Percentiles rank a stretch among this genome's conserved stretches.
These are phyloP conservation scores for Zygosaccharomyces bisporus DNA, from an alignment of 805 yeast genomes.

Conservation along the genomic window DNA sequence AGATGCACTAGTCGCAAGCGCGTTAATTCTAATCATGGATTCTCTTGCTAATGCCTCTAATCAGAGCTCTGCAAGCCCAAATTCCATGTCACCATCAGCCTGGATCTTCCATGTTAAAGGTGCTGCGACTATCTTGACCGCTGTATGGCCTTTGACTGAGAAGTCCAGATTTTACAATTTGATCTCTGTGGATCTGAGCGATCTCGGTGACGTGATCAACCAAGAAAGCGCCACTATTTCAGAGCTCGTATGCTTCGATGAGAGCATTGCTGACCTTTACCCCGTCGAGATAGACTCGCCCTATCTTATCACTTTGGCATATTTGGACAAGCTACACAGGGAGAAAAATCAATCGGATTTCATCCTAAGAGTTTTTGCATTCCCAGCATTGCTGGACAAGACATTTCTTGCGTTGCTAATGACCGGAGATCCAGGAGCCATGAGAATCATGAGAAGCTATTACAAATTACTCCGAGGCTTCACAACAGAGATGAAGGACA, in stretches of 20 bases:
- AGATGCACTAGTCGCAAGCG: slow-evolving; percentile 91
- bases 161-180: slow-evolving; percentile 62
- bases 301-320: slow-evolving; percentile 80
- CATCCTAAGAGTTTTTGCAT: slow-evolving; percentile 81
- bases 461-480: slow-evolving; percentile 76
- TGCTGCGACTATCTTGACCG: slow-evolving; percentile 90
- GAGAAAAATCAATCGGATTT: slow-evolving; percentile 84
- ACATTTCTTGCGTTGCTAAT: slow-evolving; percentile 70
- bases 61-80: slow-evolving; percentile 31
- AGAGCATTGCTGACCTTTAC: slow-evolving; percentile 75
- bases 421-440: slow-evolving; percentile 82
- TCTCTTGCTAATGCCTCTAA: slow-evolving; percentile 87
- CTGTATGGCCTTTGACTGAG: slow-evolving; percentile 88
- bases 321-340: slow-evolving; percentile 74
- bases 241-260: slow-evolving; percentile 76
- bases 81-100: slow-evolving; percentile 78
- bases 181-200: slow-evolving; percentile 85
- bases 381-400: slow-evolving; percentile 87
- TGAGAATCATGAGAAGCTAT: slow-evolving; percentile 87
- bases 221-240: slow-evolving; percentile 43
- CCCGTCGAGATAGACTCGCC: slow-evolving; percentile 84
- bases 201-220: slow-evolving; percentile 63
- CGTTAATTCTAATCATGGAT: slow-evolving; percentile 85
- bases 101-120: slow-evolving; percentile 98
- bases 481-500: slow-evolving; percentile 81